Conservation (phyloP, 1,284 basidiomycete genomes). For the Ustilago shanxiensis region DNA sequence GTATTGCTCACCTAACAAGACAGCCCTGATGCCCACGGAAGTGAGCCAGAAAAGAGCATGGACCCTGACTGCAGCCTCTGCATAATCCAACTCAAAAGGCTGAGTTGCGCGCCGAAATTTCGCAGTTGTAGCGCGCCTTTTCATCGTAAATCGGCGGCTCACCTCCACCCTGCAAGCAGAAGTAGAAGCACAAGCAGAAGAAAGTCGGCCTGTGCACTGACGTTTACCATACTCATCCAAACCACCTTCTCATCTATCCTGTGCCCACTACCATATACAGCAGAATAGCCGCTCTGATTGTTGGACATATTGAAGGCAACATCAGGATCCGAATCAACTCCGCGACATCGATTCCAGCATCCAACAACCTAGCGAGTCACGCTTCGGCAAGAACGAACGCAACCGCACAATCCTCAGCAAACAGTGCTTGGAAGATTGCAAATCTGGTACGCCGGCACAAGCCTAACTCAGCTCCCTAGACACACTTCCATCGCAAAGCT, state of each 20-base stretch:
- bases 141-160: not conserved
- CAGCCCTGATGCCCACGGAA: not conserved
- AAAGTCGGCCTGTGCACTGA: constrained; percentile 33
- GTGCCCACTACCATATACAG: not conserved
- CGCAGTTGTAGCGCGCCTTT: constrained; percentile 1
- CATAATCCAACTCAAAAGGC: not conserved
- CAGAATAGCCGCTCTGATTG: no score
- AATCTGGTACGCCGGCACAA: not conserved
- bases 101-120: constrained; percentile 7
- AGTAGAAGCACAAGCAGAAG: no score
- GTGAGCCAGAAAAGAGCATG: not conserved
- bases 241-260: no score
- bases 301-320: no score
- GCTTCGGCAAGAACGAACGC: not conserved
- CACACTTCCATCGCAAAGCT: no score
- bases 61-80: constrained; percentile 15
- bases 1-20: constrained; percentile 14
- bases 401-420: not conserved
- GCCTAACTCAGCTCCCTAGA: not conserved
- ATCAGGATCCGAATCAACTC: no score
- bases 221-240: not conserved
- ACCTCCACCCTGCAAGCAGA: constrained; percentile 24
- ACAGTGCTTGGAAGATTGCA: not conserved
- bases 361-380: not conserved
- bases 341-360: no score